Base-by-base conservation (phyloP, 352 stramenopile species). In the Blastocystis hominis region DNA sequence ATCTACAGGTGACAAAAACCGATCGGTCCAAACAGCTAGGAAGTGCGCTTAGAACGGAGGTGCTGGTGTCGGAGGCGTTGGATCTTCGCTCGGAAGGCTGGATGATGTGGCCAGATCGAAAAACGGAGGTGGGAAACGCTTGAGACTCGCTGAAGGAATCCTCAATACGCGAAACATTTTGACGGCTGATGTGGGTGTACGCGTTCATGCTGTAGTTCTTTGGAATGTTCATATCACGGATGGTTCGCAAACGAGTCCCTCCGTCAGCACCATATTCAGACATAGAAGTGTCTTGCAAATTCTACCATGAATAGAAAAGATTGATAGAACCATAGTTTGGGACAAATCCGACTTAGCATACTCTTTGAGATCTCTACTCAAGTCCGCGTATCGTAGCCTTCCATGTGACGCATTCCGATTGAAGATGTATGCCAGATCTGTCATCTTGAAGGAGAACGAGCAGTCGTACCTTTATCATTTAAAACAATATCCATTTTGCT, bases 381-480 rank as follows among this genome's bases (percentile, higher is more conserved):
- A 30, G 9, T 40, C 6, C 2, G 47, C 36, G n/a, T 84, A 84
- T 30, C 50, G 30, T 6, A 84, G 30, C 20, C 40, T 46, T 50
- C 72, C 72, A 47, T 47, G 10, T 38, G n/a, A 2, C 56, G 59
- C 44, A 46, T 84, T 84, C 40, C 46, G 53, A 15, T 64, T 66
- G 46, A 84, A 84, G 55, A 84, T 68, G 42, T 64, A 84, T 5
- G 36, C 55, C 30, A 69, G 68, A 34, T 84, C 72, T 84, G 36
- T 3, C 36, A 17, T 17, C 24, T 24, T 36, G 2, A 46, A 34
- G 6, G 38, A 9, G 44, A 9, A 40, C 7, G 15, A 4, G 20
- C 7, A 50, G 9, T 53, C 5, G 13, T 30, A 84, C 72, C 72
- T 10, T 36, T 24, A 44, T 84, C 72, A 20, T 24, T 84, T 53